Percentiles rank a stretch among this genome's conserved stretches.
Conservation (phyloP, 1,139 yeast genomes). For the Suhomyces chickasaworum region DNA sequence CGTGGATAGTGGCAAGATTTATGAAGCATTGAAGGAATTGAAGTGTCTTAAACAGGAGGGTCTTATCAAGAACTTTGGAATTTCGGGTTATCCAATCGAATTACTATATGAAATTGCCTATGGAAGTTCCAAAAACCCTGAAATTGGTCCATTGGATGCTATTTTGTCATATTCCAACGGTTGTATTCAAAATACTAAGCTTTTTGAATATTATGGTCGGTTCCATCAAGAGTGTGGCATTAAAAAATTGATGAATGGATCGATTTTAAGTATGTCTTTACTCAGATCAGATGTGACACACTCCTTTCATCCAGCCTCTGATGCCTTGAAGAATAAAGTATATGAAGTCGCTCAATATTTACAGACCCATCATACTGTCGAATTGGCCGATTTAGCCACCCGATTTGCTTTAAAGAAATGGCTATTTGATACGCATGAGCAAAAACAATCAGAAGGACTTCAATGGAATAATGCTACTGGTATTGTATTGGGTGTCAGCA, state of each 20-base stretch:
- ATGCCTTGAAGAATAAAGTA: slow-evolving; percentile 58
- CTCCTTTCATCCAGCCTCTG: slow-evolving; percentile 78
- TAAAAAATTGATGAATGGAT: slow-evolving; percentile 67
- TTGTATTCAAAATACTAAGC: slow-evolving; percentile 73
- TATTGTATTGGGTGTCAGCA: slow-evolving; percentile 76
- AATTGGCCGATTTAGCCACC: slow-evolving; percentile 80
- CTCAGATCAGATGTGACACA: slow-evolving; percentile 69
- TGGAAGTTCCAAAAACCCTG: slow-evolving; percentile 29
- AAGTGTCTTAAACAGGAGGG: slow-evolving; percentile 65
- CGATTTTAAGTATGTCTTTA: slow-evolving; percentile 87
- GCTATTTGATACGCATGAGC: slow-evolving; percentile 34
- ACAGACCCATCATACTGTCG: slow-evolving; percentile 41
- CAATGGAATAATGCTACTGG: slow-evolving; percentile 46
- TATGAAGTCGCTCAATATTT: slow-evolving; percentile 52
- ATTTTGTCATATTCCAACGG: slow-evolving; percentile 80
- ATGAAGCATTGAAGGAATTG: slow-evolving; percentile 66
- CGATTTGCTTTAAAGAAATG: slow-evolving; percentile 71
- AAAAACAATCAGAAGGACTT: slow-evolving; percentile 14
- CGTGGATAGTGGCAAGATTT: slow-evolving; percentile 53
- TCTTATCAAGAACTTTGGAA: slow-evolving; percentile 63
- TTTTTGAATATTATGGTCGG: slow-evolving; percentile 50
- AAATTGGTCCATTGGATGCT: slow-evolving; percentile 63
- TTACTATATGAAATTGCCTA: slow-evolving; percentile 56
- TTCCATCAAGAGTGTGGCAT: slow-evolving; percentile 59
- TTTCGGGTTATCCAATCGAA: slow-evolving; percentile 86